Evolutionary conservation across 2,329 filamentous ascomycete species (phyloP), one percentile per base, ranked within the genome.

Genomic region (Aspergillus quadrilineatus): DNA sequence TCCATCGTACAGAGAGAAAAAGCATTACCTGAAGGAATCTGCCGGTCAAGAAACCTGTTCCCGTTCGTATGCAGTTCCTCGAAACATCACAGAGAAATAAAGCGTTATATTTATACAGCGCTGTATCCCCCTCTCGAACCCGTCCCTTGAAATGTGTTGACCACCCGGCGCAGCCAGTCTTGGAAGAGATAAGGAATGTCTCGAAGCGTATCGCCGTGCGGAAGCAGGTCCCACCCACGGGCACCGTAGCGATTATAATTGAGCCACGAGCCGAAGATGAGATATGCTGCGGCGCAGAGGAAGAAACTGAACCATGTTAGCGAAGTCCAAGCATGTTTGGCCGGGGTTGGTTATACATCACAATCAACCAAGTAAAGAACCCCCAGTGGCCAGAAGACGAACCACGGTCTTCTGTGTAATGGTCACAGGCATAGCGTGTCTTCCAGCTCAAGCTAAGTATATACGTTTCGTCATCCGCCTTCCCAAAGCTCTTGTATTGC

Each of bases 161-260:
- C 78, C 17, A 96, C 86, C 63, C 87, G 84, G 57, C 91, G 84
- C 14, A 85, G 81, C 85, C 90, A 96, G 74, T 99, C 94, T 75
- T 93, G 92, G 61, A 96, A 76, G 53, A 97, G 82, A 71, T 97
- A 97, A 3, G 94, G 94, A 17, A 97, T 77, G 69, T 99, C 94
- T 62, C 93, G 87, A 65, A 97, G 89, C 0, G 90, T 89, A 73
- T 99, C 94, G 63, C 89, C 89, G 71, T 97, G 93, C 12, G 94
- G 94, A 15, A 97, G 80, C 15, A 97, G 82, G 68, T 97, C 94
- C 92, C 92, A 97, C 56, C 94, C 94, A 44, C 93, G 84, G 51
- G 93, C 92, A 47, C 93, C 93, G 75, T 96, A 96, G 60, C 92
- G 89, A 79, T 92, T 97, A 82, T 97, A 97, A 80, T 97, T 97